Base-by-base conservation (phyloP, 2,329 filamentous ascomycete genomes). In the Penicillium thymicola region DNA sequence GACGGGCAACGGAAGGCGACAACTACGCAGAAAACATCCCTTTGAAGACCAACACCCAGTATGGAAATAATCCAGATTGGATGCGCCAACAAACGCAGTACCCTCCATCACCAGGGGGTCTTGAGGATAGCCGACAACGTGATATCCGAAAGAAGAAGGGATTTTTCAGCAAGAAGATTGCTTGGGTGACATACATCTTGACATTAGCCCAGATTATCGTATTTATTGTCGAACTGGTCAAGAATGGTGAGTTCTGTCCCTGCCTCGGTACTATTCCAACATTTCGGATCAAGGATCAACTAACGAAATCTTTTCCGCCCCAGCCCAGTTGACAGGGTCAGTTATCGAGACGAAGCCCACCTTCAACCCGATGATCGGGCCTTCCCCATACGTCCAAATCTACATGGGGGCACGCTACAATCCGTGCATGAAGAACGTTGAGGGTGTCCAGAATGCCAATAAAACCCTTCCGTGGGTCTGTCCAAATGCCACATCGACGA, bases 351-450 rank as follows among this genome's bases (percentile, higher is more conserved):
- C 86, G 51, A 84, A 93, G 54, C 94, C 94, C 1, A 82, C 82
- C 16, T 96, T 99, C 78, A 99, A 97, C 76, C 89, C 90, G 57
- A 96, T 99, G 91, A 96, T 99, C 69, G 94, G 94, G 0, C 94
- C 94, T 1, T 96, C 92, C 5, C 84, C 87, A 1, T 90, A 91
- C 65, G 85, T 97, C 25, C 85, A 96, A 67, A 96, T 97, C 78
- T 96, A 96, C 74, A 96, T 99, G 90, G 94, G 94, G 57, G 90
- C 92, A 40, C 87, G 94, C 59, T 99, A 90, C 71, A 85, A 89
- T 3, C 90, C 92, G 7, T 99, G 94, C 75, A 99, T 99, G 94
- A 92, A 93, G 78, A 91, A 89, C 43, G 72, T 75, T 7, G 69
- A 74, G 23, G 68, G 71, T 5, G 67, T 79, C 16, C 77, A 79